Evolutionary conservation across 2,329 filamentous ascomycete genomes (phyloP), one percentile per base, ranked within the genome.

Genomic region (Monosporascus sp.): DNA sequence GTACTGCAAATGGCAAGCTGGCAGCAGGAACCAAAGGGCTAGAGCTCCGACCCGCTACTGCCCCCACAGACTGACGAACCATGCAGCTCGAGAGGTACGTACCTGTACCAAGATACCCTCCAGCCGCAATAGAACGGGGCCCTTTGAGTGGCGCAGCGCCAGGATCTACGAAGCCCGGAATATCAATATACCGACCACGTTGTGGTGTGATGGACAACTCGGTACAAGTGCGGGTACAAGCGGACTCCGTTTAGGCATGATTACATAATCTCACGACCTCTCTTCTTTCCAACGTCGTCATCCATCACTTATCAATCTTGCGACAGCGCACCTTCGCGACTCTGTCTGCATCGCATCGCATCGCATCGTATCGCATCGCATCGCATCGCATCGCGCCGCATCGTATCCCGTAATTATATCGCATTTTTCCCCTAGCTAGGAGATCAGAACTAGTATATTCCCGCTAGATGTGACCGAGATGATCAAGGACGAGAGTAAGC

Each of bases 401-500:
- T n/a, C 17, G 17, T 7, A n/a, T 7, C 17, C 6, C 19, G 3
- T 41, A 19, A 19, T 19, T 11, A 41, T 19, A 41, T 40, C 17
- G 17, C 38, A 19, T 41, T 11, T 7, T n/a, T 19, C 17, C 17
- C 17, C 17, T 19, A 8, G 38, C 1, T 41, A n/a, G 38, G 17
- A 19, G 7, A 40, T 38, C 17, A 5, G 11, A 14, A 35, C 31
- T 14, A 14, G 11, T 14, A 35, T 35, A 35, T 35, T 14, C 9
- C 9, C 31, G n/a, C 47, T 41, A 37, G 38, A 51, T 35, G 40
- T 46, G 17, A 49, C 43, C 56, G 63, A 54, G 24, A 67, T 66
- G 61, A 67, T 72, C 60, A 74, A 74, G 60, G 71, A 75, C 59
- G 73, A 76, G 50, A 69, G 72, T 74, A 61, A 58, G 70, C 57